phyloP scores from a whole-genome alignment of 2,329 filamentous ascomycete genomes.

The Aspergillus ustus region DNA sequence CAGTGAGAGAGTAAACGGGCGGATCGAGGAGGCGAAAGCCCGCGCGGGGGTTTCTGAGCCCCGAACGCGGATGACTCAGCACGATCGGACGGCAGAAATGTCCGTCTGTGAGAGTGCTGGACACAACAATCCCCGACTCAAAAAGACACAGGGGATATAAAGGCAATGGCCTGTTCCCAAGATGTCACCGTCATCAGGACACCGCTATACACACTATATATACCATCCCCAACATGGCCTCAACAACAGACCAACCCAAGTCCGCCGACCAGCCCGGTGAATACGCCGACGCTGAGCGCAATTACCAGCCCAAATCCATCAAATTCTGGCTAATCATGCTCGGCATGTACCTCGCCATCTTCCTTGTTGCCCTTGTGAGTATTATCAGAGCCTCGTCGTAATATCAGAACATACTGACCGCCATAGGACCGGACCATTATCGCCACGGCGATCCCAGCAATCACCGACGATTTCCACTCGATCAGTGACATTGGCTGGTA shows the following conservation, averaged over 20 bases:
- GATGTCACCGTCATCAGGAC: not conserved
- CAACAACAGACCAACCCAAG: conserved; percentile 4
- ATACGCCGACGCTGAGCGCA: conserved; percentile 9
- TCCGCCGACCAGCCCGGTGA: conserved; percentile 1
- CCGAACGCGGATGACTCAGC: not conserved
- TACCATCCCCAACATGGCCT: not conserved
- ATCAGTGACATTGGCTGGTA: conserved; percentile 17
- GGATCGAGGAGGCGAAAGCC: not conserved
- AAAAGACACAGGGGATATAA: not conserved
- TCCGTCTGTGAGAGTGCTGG: not conserved
- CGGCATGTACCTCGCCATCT: conserved; percentile 7
- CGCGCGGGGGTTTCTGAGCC: not conserved
- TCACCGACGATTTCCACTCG: conserved; percentile 38
- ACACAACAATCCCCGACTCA: not conserved
- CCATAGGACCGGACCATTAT: conserved; percentile 34
- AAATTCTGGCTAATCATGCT: conserved; percentile 7
- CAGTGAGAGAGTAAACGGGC: not conserved
- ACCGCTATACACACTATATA: too few species aligned
- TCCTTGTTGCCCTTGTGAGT: conserved; percentile 10
- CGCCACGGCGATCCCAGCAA: conserved; percentile 39
- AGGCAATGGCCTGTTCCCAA: not conserved
- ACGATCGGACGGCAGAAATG: not conserved
- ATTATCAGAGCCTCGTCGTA: too few species aligned
- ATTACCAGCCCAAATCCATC: conserved; percentile 3
- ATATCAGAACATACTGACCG: not conserved